phyloP scores from a whole-genome alignment of 495 filamentous ascomycete genomes.

The Aspergillus olivimuriae region DNA sequence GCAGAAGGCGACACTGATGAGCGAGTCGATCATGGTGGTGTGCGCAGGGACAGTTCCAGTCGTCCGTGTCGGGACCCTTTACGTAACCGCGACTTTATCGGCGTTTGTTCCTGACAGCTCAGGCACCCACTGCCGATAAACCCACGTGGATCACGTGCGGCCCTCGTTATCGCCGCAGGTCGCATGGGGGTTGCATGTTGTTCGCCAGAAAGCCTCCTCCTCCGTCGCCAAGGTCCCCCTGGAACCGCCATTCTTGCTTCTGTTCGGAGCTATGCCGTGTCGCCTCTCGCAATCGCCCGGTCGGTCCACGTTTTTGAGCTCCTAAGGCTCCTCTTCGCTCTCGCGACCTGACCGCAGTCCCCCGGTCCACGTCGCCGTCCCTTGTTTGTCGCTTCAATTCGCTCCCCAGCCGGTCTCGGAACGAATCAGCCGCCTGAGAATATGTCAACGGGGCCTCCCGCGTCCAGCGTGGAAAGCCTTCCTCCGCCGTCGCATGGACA shows the following conservation, averaged over 20 bases:
- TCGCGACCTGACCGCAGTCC: no score
- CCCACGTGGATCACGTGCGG: conserved; percentile 7
- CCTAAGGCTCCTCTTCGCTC: conserved; percentile 7
- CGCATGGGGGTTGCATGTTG: no score
- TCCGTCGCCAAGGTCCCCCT: no score
- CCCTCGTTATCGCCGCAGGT: conserved; percentile 12
- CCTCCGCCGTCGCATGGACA: conserved; percentile 21
- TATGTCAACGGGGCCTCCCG: conserved; percentile 36
- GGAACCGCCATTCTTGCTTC: conserved; percentile 3
- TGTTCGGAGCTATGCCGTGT: conserved; percentile 15
- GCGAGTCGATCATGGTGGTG: conserved; percentile 37
- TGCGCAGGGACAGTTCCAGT: no score
- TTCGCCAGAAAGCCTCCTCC: no score
- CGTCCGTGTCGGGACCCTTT: background rate
- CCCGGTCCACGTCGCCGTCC: conserved; percentile 3
- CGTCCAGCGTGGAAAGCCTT: conserved; percentile 26
- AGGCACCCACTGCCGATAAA: conserved; percentile 2
- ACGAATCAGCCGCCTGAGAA: conserved; percentile 9
- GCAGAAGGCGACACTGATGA: conserved; percentile 40
- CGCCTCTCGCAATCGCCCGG: conserved; percentile 9
- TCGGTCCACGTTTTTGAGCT: conserved; percentile 13
- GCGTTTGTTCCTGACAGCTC: conserved; percentile 6
- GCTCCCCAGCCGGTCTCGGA: conserved; percentile 6
- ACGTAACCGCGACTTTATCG: no score
- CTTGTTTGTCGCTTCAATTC: conserved; percentile 3